phyloP scores from a whole-genome alignment of 345 rosid genomes.

The Bruguiera gymnorhiza region DNA sequence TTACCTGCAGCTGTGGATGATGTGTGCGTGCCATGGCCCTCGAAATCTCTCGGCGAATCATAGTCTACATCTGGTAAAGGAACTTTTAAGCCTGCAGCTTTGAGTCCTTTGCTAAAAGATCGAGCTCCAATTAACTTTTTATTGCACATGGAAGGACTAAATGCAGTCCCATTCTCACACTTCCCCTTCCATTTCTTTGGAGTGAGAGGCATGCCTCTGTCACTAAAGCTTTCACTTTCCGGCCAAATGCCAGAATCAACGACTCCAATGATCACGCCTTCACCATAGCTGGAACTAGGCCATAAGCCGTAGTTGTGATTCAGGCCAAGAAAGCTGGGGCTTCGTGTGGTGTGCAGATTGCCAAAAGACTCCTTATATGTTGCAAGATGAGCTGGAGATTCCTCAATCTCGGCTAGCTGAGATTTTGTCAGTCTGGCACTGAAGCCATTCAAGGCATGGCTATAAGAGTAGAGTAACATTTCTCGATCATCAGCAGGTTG shows the following conservation, averaged over 20 bases:
- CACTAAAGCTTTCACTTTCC: conserved; percentile 22
- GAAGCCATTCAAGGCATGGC: conserved; percentile 44
- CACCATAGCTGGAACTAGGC: conserved; percentile 11
- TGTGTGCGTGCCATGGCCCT: conserved; percentile 23
- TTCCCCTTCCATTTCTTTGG: conserved; percentile 25
- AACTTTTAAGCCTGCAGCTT: conserved; percentile 31
- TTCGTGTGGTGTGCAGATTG: conserved; percentile 40
- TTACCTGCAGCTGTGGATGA: conserved; percentile 26
- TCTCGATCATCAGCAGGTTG: conserved; percentile 8
- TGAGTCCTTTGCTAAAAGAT: conserved; percentile 22
- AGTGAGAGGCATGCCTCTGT: conserved; percentile 10
- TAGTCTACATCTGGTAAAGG: conserved; percentile 12
- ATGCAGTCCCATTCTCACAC: conserved; percentile 21
- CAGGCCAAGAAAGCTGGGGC: conserved; percentile 42
- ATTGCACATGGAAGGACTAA: conserved; percentile 16
- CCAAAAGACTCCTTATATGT: conserved; percentile 36
- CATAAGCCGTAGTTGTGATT: conserved; percentile 3
- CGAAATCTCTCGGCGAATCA: conserved; percentile 19
- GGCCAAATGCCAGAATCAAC: conserved; percentile 26
- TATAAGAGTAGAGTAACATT: conserved; percentile 37
- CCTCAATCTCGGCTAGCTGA: conserved; percentile 38
- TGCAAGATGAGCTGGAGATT: conserved; percentile 39
- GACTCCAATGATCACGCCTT: conserved; percentile 24
- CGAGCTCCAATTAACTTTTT: conserved; percentile 24
- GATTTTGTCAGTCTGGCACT: conserved; percentile 45